These are phyloP conservation scores for Actinomucor elegans DNA, from an alignment of 371 early-diverging fungal genomes.

Conservation along the genomic window DNA sequence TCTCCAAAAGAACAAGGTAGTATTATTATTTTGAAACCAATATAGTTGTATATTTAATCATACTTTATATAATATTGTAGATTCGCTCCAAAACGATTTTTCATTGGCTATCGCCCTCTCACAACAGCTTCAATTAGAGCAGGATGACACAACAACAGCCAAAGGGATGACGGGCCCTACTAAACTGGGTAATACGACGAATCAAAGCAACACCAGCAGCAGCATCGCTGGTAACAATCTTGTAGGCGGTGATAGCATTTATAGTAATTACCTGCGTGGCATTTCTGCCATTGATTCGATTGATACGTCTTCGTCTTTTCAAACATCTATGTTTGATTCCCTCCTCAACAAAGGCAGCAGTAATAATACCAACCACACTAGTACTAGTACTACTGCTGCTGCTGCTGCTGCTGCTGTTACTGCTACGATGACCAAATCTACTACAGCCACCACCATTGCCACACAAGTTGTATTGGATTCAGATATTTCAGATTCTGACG, in stretches of 20 bases:
- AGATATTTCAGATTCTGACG: constrained; percentile 41
- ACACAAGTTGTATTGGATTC: constrained; percentile 40
- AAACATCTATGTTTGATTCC: constrained; percentile 37
- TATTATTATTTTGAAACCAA: background rate
- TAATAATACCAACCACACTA: background rate
- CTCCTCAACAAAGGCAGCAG: constrained; percentile 7
- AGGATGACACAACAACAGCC: constrained; percentile 8
- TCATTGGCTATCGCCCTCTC: constrained; percentile 43
- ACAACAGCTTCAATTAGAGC: constrained; percentile 26
- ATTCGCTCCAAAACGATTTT: constrained; percentile 17
- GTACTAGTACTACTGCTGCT: background rate
- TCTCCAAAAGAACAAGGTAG: constrained; percentile 12
- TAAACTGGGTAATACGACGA: background rate
- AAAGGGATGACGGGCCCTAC: constrained; percentile 3
- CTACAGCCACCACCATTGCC: constrained; percentile 5
- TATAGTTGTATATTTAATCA: background rate
- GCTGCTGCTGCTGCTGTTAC: background rate
- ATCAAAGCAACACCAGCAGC: background rate
- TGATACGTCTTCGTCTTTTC: constrained; percentile 1
- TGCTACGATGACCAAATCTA: background rate
- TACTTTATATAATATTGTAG: background rate
- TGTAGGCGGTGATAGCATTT: constrained; percentile 36
- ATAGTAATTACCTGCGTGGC: constrained; percentile 31
- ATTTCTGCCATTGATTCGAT: constrained; percentile 6
- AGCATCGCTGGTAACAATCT: background rate